Evolutionary conservation across 2,329 filamentous ascomycete species (phyloP).

Genomic region (Colletotrichum musae): DNA sequence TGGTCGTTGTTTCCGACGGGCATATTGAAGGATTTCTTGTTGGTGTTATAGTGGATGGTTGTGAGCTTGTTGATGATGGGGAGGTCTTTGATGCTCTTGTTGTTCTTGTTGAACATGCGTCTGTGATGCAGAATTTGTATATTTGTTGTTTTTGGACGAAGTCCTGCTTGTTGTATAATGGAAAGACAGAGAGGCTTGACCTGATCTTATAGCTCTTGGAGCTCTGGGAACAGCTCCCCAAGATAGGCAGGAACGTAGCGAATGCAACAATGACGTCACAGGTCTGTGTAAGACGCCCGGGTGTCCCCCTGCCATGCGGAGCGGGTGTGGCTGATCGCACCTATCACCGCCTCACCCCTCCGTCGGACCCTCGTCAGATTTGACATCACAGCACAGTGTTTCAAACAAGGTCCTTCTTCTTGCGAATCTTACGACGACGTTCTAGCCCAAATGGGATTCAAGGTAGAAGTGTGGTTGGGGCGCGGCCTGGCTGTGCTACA

Average conservation of each 20-base stretch:
- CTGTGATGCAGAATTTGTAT: neutral
- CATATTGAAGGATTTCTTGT: constrained; percentile 42
- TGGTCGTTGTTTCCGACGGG: constrained; percentile 44
- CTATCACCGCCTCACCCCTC: constrained; percentile 26
- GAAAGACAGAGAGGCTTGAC: neutral
- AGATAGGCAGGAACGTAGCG: neutral
- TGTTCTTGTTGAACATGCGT: constrained; percentile 20
- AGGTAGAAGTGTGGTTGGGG: neutral
- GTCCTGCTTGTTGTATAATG: too few species aligned
- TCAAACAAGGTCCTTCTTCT: constrained; percentile 5
- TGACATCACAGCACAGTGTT: constrained; percentile 31
- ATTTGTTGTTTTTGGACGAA: neutral
- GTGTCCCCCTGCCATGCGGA: constrained; percentile 7
- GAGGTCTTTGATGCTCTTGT: neutral
- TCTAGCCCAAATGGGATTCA: constrained; percentile 4
- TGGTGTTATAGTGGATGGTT: constrained; percentile 41
- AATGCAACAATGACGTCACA: constrained; percentile 24
- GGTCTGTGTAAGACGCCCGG: neutral
- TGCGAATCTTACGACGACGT: neutral
- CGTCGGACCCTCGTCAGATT: constrained; percentile 9
- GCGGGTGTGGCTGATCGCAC: constrained; percentile 32
- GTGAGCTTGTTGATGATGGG: constrained; percentile 11
- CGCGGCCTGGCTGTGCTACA: too few species aligned
- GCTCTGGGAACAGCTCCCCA: neutral
- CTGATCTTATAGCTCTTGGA: constrained; percentile 16